A percentile compares a stretch with the other conserved stretches of the same genome.
These are phyloP conservation scores for Mrakia hoshinonis DNA, from an alignment of 768 basidiomycete species.

Conservation along the genomic window DNA sequence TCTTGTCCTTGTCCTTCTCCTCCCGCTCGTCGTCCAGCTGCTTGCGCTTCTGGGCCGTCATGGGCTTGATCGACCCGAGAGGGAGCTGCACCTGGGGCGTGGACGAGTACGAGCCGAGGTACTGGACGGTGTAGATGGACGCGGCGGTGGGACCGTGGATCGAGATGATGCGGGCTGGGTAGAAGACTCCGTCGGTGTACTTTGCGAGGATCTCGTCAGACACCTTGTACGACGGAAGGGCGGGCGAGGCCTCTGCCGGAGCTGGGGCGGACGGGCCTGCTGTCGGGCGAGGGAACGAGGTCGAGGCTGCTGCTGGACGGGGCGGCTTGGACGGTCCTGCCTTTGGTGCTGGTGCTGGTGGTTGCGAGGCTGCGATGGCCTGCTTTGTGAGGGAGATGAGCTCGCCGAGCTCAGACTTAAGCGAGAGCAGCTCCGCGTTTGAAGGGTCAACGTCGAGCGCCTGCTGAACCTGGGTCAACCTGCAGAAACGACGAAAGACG, in stretches of 20 bases:
- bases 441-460: constrained; percentile 40
- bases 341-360: neutral
- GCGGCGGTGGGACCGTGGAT: constrained; percentile 38
- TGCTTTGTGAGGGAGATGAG: constrained; percentile 39
- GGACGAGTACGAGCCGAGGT: constrained; percentile 38
- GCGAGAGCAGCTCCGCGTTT: constrained; percentile 38
- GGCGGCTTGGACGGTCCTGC: constrained; percentile 8
- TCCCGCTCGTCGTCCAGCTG: constrained; percentile 34
- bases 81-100: constrained; percentile 38
- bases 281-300: constrained; percentile 12
- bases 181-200: constrained; percentile 42
- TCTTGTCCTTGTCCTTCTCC: constrained; percentile 42
- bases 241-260: neutral
- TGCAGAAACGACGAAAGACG: neutral
- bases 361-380: constrained; percentile 32
- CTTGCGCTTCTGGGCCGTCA: constrained; percentile 34
- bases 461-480: constrained; percentile 39
- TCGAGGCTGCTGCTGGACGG: constrained; percentile 25
- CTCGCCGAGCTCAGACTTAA: constrained; percentile 39
- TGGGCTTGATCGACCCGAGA: constrained; percentile 35
- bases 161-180: constrained; percentile 39
- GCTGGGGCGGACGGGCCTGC: neutral
- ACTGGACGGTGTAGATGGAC: constrained; percentile 40
- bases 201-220: constrained; percentile 42
- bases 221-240: constrained; percentile 35